Evolutionary conservation across 2,329 filamentous ascomycete genomes (phyloP), one percentile per base, ranked within the genome.

Genomic region (Colletotrichum horii): DNA sequence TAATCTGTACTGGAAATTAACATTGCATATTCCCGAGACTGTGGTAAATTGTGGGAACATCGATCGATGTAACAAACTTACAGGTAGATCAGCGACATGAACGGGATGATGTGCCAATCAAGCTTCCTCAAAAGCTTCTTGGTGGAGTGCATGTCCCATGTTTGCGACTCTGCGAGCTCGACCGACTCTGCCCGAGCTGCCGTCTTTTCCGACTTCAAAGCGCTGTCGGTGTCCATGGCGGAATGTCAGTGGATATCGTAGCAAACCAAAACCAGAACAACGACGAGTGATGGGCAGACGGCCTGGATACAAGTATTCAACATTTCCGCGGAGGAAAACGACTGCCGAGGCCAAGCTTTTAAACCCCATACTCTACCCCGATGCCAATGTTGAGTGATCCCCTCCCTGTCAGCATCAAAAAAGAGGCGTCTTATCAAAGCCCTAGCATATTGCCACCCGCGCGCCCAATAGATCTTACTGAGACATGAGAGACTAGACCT

Each of bases 71-170:
- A 48, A 48, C 43, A 8, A 64, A 77, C 83, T 74, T 74, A 85
- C 82, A 91, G 81, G 77, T 91, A 91, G 28, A 91, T 84, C 5
- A 91, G 78, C 5, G 88, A 85, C 74, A 91, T 85, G 80, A 91
- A 88, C 3, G 89, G 89, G 48, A 91, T 88, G 34, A 91, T 85
- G 76, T 84, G 82, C 84, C 86, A 83, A 80, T 90, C 86, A 77
- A 89, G 81, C 81, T 88, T 88, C 78, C 87, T 82, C 67, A 90
- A 77, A 1, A 90, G 83, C 73, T 81, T 85, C 77, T 85, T 88
- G 22, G 87, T 75, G 11, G 72, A 61, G n/a, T 26, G 30, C 16
- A 26, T 30, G 22, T 75, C 72, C 16, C 65, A 75, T 88, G 43
- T 26, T 32, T 74, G 71, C 32, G 70, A 69, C 28, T 76, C 70